Conservation (phyloP, 1,284 basidiomycete species). For the Ustilago esculenta region DNA sequence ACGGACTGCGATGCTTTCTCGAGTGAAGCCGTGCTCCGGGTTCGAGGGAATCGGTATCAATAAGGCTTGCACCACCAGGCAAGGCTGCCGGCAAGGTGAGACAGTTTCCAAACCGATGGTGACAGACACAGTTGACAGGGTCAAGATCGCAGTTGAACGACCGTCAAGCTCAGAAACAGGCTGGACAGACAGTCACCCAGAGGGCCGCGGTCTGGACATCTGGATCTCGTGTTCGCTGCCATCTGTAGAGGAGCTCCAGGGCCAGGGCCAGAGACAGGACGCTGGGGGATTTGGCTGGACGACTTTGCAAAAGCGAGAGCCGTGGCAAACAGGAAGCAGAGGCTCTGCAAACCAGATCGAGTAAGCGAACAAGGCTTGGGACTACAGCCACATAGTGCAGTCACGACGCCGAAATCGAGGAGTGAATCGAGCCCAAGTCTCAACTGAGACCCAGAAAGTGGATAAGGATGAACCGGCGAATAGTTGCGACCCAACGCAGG, state of each 20-base stretch:
- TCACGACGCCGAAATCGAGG: not conserved
- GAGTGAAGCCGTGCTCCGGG: not conserved
- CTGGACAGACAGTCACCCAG: no score
- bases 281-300: no score
- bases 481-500: not conserved
- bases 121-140: conserved; percentile 17
- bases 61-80: conserved; percentile 6
- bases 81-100: conserved; percentile 29
- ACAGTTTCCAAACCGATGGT: conserved; percentile 25
- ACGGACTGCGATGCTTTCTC: not conserved
- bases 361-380: not conserved
- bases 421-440: conserved; percentile 30
- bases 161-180: no score
- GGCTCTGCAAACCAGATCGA: no score
- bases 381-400: conserved; percentile 17
- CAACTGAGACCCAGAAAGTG: conserved; percentile 16
- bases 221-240: conserved; percentile 9
- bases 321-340: no score
- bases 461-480: conserved; percentile 5
- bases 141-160: no score
- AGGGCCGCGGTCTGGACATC: conserved; percentile 18
- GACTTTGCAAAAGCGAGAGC: no score
- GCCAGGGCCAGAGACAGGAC: conserved; percentile 24
- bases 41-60: conserved; percentile 8
- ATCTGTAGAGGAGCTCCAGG: conserved; percentile 18